phyloP scores from a whole-genome alignment of 192 early-diverging fungal genomes.

The Phycomyces nitens region DNA sequence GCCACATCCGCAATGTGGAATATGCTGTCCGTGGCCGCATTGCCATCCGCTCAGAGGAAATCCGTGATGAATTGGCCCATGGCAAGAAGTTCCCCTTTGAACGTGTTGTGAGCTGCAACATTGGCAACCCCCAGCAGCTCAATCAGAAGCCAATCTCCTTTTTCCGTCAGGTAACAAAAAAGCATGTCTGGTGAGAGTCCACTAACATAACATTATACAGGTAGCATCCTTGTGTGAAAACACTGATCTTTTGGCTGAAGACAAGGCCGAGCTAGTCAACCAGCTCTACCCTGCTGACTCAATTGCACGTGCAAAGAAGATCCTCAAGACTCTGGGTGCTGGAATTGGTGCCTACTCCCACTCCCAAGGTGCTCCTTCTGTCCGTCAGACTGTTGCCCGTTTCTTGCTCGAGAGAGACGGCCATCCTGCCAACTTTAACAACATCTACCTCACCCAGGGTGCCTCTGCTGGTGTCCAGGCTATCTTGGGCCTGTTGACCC shows the following conservation, averaged over 20 bases:
- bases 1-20: slow-evolving; percentile 70
- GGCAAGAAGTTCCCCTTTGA: slow-evolving; percentile 62
- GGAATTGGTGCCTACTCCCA: slow-evolving; percentile 90
- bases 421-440: slow-evolving; percentile 69
- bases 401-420: slow-evolving; percentile 92
- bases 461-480: slow-evolving; percentile 91
- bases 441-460: slow-evolving; percentile 91
- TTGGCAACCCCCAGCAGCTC: slow-evolving; percentile 92
- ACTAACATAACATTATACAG: too few species aligned
- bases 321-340: slow-evolving; percentile 66
- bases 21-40: slow-evolving; percentile 95
- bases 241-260: slow-evolving; percentile 67
- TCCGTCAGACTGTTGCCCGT: slow-evolving; percentile 81
- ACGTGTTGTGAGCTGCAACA: slow-evolving; percentile 77
- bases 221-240: slow-evolving; percentile 88
- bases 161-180: slow-evolving; percentile 85
- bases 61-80: slow-evolving; percentile 50
- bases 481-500: slow-evolving; percentile 79
- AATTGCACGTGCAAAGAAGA: slow-evolving; percentile 72
- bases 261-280: slow-evolving; percentile 47
- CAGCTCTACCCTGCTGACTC: slow-evolving; percentile 84
- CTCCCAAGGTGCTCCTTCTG: slow-evolving; percentile 82
- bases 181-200: too few species aligned
- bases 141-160: slow-evolving; percentile 93
- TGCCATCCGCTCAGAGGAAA: slow-evolving; percentile 88